Base-by-base conservation (phyloP, 805 yeast species). In the Wickerhamiella kurtzmanii region DNA sequence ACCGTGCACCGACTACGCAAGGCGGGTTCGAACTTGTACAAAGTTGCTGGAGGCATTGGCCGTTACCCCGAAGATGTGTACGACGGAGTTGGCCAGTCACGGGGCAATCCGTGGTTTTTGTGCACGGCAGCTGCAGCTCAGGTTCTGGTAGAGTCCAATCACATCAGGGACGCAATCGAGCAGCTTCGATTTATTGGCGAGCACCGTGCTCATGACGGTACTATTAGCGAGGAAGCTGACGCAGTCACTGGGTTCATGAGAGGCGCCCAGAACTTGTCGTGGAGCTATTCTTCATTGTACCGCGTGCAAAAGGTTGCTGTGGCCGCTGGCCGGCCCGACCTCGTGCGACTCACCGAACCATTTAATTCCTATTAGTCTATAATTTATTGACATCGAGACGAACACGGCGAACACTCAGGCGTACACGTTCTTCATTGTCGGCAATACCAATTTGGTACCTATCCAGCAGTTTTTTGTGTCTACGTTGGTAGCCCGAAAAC, bases 51-150 rank as follows among this genome's bases (percentile, higher is more conserved):
- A 17, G 55, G 56, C 2, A 40, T 88, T 45, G 97, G 97, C 2
- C 72, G 97, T 59, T 88, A 88, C 59, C 95, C 96, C 0, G 97
- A 88, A 59, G 97, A 88, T 64, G 61, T 80, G 8, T 88, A 88
- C 62, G 80, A 88, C 61, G 95, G 95, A 0, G 65, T 69, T 50
- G 78, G 77, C 0, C 67, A 73, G 0, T 70, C 80, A 28, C 85
- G 80, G 56, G 96, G 96, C 2, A 87, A 88, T 58, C 96, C 97
- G 4, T 88, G 96, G 97, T 86, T 87, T 59, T 73, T 88, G 48
- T 60, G 65, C 35, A 66, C 70, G 1, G 56, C 66, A 2, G 50
- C 64, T 15, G 60, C 64, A 8, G 63, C 69, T 1, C 61, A 66
- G 37, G 47, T 42, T n/a, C 39, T 52, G 35, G 20, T 35, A 8